phyloP scores from a whole-genome alignment of 169 alveolate species.

The Amoebophrya sp. region DNA sequence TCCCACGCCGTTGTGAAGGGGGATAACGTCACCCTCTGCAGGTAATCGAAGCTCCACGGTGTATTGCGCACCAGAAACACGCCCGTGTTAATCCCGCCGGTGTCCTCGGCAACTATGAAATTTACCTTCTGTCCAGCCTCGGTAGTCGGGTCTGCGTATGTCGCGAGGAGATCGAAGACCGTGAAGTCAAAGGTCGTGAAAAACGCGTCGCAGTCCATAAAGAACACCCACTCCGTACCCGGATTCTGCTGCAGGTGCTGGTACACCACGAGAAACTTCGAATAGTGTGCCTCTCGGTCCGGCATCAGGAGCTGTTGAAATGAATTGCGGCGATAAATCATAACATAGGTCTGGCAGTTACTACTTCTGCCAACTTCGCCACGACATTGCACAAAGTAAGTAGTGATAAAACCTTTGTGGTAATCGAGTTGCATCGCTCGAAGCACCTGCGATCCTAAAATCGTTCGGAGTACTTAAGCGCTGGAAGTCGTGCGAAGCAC shows the following conservation, averaged over 20 bases:
- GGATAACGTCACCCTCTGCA: slow-evolving; percentile 43
- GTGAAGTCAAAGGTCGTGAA: slow-evolving; percentile 1
- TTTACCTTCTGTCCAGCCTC: too few relatives aligned
- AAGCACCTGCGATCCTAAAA: too few relatives aligned
- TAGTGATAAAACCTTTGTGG: too few relatives aligned
- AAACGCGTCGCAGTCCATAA: slow-evolving; percentile 28
- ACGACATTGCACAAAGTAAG: too few relatives aligned
- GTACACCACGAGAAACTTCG: slow-evolving; percentile 30
- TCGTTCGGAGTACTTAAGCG: too few relatives aligned
- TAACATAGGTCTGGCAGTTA: too few relatives aligned
- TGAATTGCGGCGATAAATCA: too few relatives aligned
- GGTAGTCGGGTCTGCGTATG: too few relatives aligned
- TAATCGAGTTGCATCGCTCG: too few relatives aligned
- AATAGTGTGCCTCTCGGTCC: slow-evolving; percentile 44
- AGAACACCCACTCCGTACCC: slow-evolving; percentile 15
- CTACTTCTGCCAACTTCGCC: too few relatives aligned
- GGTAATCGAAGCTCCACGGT: slow-evolving; percentile 36
- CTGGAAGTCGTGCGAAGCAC: too few relatives aligned
- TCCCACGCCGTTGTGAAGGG: slow-evolving; percentile 49
- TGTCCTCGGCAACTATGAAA: slow-evolving; percentile 47
- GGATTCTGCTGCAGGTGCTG: background rate
- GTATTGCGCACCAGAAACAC: slow-evolving; percentile 32
- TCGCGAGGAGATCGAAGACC: background rate
- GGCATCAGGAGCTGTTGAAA: slow-evolving; percentile 20
- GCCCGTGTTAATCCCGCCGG: slow-evolving; percentile 50